phyloP scores from a whole-genome alignment of 1,284 basidiomycete genomes.

The Malassezia sympodialis region DNA sequence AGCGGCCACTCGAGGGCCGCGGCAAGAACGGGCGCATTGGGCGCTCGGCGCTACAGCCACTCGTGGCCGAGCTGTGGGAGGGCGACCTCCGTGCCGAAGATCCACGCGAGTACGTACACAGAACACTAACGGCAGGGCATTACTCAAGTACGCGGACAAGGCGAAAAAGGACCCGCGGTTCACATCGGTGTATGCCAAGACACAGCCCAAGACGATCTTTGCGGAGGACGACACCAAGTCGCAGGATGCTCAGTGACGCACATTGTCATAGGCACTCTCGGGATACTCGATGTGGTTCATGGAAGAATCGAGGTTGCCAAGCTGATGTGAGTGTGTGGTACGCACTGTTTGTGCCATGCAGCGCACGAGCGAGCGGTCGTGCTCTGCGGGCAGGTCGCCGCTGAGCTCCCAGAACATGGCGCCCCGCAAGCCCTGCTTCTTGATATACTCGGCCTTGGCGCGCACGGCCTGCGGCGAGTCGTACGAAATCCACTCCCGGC shows the following conservation, averaged over 20 bases:
- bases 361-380: constrained; percentile 23
- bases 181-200: constrained; percentile 61
- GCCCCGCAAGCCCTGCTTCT: constrained; percentile 60
- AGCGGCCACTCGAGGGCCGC: constrained; percentile 68
- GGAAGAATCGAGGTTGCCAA: constrained; percentile 51
- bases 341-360: constrained; percentile 15
- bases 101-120: constrained; percentile 61
- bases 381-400: constrained; percentile 38
- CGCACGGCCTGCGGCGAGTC: constrained; percentile 61
- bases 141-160: constrained; percentile 77
- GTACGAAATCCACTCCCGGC: constrained; percentile 66
- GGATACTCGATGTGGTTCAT: constrained; percentile 59
- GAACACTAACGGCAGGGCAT: constrained; percentile 51
- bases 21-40: constrained; percentile 88
- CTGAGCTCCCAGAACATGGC: constrained; percentile 59
- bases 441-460: constrained; percentile 68
- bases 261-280: constrained; percentile 51
- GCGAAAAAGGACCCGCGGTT: constrained; percentile 68
- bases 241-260: constrained; percentile 20
- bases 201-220: constrained; percentile 33
- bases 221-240: constrained; percentile 5
- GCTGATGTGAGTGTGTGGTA: not conserved
- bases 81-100: constrained; percentile 50
- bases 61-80: constrained; percentile 76
- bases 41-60: constrained; percentile 83